Evolutionary conservation across 257 asterid species (phyloP), one percentile per base, ranked within the genome.

Genomic region (Euphrasia confusa): DNA sequence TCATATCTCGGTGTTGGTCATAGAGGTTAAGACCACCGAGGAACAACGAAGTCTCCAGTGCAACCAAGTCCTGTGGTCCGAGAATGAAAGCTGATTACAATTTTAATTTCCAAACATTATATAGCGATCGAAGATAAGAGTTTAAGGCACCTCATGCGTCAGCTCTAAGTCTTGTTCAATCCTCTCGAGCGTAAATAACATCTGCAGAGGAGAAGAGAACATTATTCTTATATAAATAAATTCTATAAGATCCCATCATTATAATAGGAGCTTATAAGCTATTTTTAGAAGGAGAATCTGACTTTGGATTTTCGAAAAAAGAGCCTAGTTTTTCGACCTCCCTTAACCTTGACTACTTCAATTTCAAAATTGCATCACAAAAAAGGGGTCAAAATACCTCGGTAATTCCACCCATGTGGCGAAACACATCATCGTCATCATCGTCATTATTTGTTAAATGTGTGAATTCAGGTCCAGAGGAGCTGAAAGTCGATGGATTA

Each of bases 1-100:
- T 84, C 95, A 92, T 78, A 64, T 79, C 95, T 42, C 90, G 79
- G 73, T 92, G 97, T 68, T 81, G 93, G 70, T 89, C 98, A 59
- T 83, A 77, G 63, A 84, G 80, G 80, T 64, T 81, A 58, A 83
- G 86, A 74, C 91, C 74, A 30, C 83, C 76, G 21, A 79, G 81
- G 73, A 84, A 72, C 68, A 89, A 76, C 50, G 87, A 76, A 52
- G 84, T 74, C 73, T 91, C 98, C 60, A 88, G 52, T 32, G 79
- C 74, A 70, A 83, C 84, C 47, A 81, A 59, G 80, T 89, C 92
- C 98, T 92, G 81, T 10, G 55, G 10, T 68, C 10, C 63, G 10
- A 73, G 61, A 69, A 39, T 17, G 71, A 14, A 45, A 7, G 53
- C 68, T 40, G 33, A 67, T 52, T 14, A 59, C 26, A 18, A 60